These are phyloP conservation scores for Trichoderma semiorbis DNA, from an alignment of 2,329 filamentous ascomycete genomes.

Conservation along the genomic window DNA sequence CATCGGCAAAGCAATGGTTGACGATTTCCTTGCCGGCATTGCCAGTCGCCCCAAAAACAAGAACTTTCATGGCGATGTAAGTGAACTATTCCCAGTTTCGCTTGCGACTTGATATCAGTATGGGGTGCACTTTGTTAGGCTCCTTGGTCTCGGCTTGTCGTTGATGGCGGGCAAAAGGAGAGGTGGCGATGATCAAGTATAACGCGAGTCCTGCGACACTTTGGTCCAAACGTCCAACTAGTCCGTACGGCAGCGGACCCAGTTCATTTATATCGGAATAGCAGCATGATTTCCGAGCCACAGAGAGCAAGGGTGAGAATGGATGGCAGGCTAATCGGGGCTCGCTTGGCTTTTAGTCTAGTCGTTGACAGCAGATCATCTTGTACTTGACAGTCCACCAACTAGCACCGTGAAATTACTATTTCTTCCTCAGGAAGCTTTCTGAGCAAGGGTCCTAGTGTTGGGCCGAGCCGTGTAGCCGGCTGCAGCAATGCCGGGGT, in stretches of 20 bases:
- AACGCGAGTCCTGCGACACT: not conserved
- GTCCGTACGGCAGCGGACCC: not conserved
- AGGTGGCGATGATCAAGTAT: not conserved
- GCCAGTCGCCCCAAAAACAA: conserved; percentile 58
- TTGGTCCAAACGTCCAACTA: conserved; percentile 9
- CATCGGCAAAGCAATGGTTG: conserved; percentile 46
- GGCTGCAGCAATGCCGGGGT: conserved; percentile 11
- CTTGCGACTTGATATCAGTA: not conserved
- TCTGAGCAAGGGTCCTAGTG: conserved; percentile 16
- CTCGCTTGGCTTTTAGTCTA: not conserved
- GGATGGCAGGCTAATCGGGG: not conserved
- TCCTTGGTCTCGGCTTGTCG: not conserved
- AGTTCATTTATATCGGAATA: not conserved
- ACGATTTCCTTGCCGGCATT: conserved; percentile 54
- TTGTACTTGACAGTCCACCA: not conserved
- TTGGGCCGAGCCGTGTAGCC: conserved; percentile 20
- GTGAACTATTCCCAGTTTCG: not conserved
- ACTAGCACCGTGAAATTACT: conserved; percentile 12
- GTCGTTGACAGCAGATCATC: conserved; percentile 11
- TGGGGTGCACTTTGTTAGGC: not conserved
- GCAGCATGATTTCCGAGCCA: not conserved
- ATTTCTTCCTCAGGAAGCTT: conserved; percentile 11
- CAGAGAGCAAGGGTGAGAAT: not conserved
- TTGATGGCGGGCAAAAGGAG: not conserved
- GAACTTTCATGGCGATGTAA: conserved; percentile 50